phyloP scores from a whole-genome alignment of 192 early-diverging fungal species.

The Podila verticillata region DNA sequence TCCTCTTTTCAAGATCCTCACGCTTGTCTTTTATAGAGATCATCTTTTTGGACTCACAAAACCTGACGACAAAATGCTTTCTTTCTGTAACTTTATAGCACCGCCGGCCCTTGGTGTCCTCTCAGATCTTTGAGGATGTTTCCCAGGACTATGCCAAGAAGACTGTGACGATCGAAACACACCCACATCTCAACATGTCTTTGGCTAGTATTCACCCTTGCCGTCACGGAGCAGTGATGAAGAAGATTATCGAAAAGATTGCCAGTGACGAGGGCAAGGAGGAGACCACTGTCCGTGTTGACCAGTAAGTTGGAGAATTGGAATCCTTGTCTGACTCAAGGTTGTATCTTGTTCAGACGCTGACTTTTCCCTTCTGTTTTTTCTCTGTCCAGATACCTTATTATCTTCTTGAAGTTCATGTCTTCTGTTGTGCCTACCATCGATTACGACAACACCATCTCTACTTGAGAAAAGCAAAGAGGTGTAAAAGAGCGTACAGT shows the following conservation, averaged over 20 bases:
- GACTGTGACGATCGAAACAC: conserved; percentile 97
- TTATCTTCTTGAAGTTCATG: conserved; percentile 99
- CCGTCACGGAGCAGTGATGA: conserved; percentile 98
- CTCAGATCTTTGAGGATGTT: conserved; percentile 98
- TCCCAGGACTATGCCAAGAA: conserved; percentile 99
- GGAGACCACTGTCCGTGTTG: conserved; percentile 79
- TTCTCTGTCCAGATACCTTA: conserved; percentile 68
- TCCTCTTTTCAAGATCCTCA: background rate
- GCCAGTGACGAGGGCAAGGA: conserved; percentile 70
- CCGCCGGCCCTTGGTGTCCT: conserved; percentile 81
- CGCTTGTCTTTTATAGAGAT: too few relatives aligned
- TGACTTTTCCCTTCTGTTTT: background rate
- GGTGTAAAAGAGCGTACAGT: background rate
- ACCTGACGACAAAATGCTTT: too few relatives aligned
- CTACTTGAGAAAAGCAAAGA: conserved; percentile 58
- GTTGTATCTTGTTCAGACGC: background rate
- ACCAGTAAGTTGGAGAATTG: conserved; percentile 80
- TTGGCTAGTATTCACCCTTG: conserved; percentile 98
- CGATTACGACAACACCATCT: conserved; percentile 97
- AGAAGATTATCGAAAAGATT: conserved; percentile 90
- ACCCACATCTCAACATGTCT: conserved; percentile 89
- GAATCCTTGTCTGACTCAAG: background rate
- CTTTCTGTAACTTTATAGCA: conserved; percentile 43
- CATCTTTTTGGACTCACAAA: too few relatives aligned
- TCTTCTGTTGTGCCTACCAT: conserved; percentile 95